Evolutionary conservation across 148 eudicot genomes (phyloP).

Genomic region (Simmondsia chinensis): DNA sequence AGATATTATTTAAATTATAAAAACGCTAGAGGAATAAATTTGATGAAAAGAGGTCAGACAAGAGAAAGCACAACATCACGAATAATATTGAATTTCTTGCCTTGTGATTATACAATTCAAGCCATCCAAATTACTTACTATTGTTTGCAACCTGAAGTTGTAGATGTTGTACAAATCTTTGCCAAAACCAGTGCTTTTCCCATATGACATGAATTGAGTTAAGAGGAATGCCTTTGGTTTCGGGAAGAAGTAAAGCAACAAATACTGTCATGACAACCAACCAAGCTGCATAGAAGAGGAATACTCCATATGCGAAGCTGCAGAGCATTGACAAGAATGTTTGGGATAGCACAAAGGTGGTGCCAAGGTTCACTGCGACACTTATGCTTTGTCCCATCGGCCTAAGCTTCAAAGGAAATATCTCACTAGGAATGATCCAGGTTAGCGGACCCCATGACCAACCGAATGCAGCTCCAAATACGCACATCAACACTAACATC

Average conservation of each 20-base stretch:
- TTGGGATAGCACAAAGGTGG: slow-evolving; percentile 27
- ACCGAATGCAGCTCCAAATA: slow-evolving; percentile 24
- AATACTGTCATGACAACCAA: slow-evolving; percentile 19
- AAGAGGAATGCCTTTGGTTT: slow-evolving; percentile 28
- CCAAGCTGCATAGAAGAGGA: slow-evolving; percentile 22
- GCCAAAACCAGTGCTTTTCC: slow-evolving; percentile 36
- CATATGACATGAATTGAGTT: slow-evolving; percentile 26
- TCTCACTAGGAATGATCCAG: slow-evolving; percentile 37
- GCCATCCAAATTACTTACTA: too few species aligned
- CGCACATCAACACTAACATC: slow-evolving; percentile 26
- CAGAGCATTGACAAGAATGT: slow-evolving; percentile 31
- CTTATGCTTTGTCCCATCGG: slow-evolving; percentile 26
- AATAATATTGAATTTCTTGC: too few species aligned
- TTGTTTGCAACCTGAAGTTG: not conserved
- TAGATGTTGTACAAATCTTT: slow-evolving; percentile 8
- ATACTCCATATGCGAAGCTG: slow-evolving; percentile 24
- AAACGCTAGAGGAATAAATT: too few species aligned
- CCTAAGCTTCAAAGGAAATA: slow-evolving; percentile 26
- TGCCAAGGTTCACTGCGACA: slow-evolving; percentile 25
- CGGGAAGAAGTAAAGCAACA: slow-evolving; percentile 27
- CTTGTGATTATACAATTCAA: too few species aligned
- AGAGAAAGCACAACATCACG: too few species aligned
- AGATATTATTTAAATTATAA: too few species aligned
- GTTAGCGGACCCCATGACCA: slow-evolving; percentile 51
- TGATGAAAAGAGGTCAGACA: too few species aligned